Evolutionary conservation across 1,139 yeast species (phyloP), one percentile per base, ranked within the genome.

Genomic region (Kodamaea alishanica): DNA sequence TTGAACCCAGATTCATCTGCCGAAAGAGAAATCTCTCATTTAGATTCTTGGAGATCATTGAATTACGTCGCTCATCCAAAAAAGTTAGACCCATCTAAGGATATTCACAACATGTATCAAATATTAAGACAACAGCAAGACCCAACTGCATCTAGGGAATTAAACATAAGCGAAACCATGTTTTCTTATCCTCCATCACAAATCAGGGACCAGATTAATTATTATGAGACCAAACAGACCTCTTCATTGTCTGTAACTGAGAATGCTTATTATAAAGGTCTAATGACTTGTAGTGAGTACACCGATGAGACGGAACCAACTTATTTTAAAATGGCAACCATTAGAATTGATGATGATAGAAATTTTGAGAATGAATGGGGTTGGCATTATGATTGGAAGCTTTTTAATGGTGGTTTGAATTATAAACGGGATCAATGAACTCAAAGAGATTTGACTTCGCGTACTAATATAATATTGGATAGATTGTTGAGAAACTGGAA

Each of bases 401-500:
- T 52, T 33, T 54, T 52, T 42, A 42, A 42, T 12, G 58, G 52
- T 20, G 54, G 51, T 6, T 44, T 54, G 20, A 47, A 46, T 31
- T 48, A 47, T 30, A 40, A 46, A 9, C 49, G 52, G 28, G 41
- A 41, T 1, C 55, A 52, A 6, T 50, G 54, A 55, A 38, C 51
- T 8, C 38, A 39, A 25, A 45, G 39, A 2, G 56, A 54, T 29
- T 40, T 51, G 9, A 43, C 41, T 4, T 43, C 38, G 6, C 42
- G 56, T 22, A 49, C 52, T 28, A 47, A 48, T 30, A 59, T 61
- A 31, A 63, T 63, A 9, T 52, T 63, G 37, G 67, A 63, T 33
- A 47, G 67, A 28, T 51, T 63, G 32, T 51, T 63, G 33, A 50
- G 68, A 33, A 62, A 61, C 41, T 63, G 68, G 68, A 58, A 58